A percentile compares a stretch with the other conserved stretches of the same genome.
phyloP scores from a whole-genome alignment of 2,329 filamentous ascomycete species.

The Didymella lethalis region DNA sequence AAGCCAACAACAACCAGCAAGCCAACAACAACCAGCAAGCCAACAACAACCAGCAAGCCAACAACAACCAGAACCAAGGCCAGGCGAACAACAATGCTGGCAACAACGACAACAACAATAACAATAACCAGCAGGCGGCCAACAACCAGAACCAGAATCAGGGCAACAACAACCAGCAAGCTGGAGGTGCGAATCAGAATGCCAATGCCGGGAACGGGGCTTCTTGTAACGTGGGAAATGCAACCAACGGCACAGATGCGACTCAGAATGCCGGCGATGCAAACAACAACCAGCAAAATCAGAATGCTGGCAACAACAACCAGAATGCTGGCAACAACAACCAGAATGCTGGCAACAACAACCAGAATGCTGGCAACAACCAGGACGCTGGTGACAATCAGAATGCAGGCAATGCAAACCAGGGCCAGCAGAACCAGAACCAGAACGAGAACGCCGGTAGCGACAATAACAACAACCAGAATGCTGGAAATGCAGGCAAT shows the following conservation, averaged over 20 bases:
- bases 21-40: conserved; percentile 14
- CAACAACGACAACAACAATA: neutral
- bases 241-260: conserved; percentile 14
- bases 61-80: conserved; percentile 14
- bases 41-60: conserved; percentile 16
- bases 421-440: conserved; percentile 7
- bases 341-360: conserved; percentile 2
- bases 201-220: conserved; percentile 19
- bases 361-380: neutral
- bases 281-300: conserved; percentile 9
- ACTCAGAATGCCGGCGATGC: conserved; percentile 19
- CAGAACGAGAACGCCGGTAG: conserved; percentile 20
- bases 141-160: conserved; percentile 22
- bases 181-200: conserved; percentile 16
- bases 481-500: neutral
- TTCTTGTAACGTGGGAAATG: conserved; percentile 3
- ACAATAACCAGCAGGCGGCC: conserved; percentile 25
- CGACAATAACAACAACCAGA: conserved; percentile 23
- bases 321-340: conserved; percentile 18
- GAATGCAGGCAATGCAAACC: conserved; percentile 19
- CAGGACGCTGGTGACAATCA: neutral
- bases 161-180: conserved; percentile 26
- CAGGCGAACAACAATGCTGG: conserved; percentile 4
- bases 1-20: conserved; percentile 13
- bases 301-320: too few relatives aligned